Conservation (phyloP, 139 green algal species). For the Chlamydomonas sp. region DNA sequence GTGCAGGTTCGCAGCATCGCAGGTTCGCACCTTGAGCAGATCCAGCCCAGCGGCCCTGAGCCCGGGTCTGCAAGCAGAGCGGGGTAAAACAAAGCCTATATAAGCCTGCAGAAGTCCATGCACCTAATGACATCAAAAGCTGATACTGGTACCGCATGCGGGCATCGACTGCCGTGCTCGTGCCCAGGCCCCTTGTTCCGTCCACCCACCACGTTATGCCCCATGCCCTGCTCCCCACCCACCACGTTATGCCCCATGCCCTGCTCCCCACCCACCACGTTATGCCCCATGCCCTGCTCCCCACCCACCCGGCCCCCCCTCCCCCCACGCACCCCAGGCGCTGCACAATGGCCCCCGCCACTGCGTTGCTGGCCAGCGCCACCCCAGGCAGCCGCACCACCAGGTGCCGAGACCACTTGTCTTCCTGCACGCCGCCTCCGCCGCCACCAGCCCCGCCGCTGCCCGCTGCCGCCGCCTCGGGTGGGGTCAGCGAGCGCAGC, state of each 20-base stretch:
- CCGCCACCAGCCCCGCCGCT: slow-evolving; percentile 1
- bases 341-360: slow-evolving; percentile 42
- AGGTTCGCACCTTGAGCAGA: slow-evolving; percentile 31
- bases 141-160: too few species aligned
- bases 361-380: slow-evolving; percentile 70
- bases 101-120: too few species aligned
- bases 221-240: too few species aligned
- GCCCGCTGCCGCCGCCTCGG: background rate
- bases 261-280: too few species aligned
- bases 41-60: slow-evolving; percentile 6
- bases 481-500: slow-evolving; percentile 72
- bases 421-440: background rate
- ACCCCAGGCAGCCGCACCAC: slow-evolving; percentile 69
- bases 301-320: background rate
- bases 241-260: too few species aligned
- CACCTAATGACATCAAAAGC: too few species aligned
- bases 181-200: too few species aligned
- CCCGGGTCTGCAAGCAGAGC: background rate
- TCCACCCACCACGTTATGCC: too few species aligned
- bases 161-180: too few species aligned
- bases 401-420: slow-evolving; percentile 88
- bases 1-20: slow-evolving; percentile 6
- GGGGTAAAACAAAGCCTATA: background rate
- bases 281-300: too few species aligned
- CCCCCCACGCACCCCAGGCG: slow-evolving; percentile 22